Percentiles rank a stretch among this genome's conserved stretches.
These are phyloP conservation scores for Colletotrichum spinosum DNA, from an alignment of 2,329 filamentous ascomycete genomes.

Conservation along the genomic window DNA sequence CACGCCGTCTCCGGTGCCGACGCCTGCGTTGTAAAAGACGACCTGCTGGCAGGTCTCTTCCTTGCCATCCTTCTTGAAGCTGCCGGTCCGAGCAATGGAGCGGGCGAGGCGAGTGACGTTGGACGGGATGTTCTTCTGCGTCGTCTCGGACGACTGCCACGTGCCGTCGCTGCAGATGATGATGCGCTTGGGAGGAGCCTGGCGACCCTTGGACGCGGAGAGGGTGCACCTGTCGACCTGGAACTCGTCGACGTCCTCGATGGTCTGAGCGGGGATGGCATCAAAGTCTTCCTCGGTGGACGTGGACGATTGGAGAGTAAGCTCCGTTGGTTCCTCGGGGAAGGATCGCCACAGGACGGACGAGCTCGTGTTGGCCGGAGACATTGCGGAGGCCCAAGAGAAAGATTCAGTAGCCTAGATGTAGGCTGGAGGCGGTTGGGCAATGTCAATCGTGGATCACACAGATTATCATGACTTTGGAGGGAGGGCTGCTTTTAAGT, in stretches of 20 bases:
- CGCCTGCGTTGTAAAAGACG: neutral
- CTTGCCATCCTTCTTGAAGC: neutral
- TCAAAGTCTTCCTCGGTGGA: neutral
- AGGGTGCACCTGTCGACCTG: neutral
- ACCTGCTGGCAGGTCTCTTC: neutral
- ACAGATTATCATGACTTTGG: too few species aligned
- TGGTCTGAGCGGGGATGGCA: neutral
- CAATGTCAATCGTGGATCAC: too few species aligned
- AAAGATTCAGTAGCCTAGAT: too few species aligned
- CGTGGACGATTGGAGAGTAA: too few species aligned
- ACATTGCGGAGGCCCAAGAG: neutral
- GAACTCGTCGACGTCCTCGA: neutral
- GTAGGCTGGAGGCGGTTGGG: too few species aligned
- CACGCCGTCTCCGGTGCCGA: slow-evolving; percentile 3
- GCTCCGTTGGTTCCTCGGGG: neutral
- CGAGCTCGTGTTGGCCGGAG: neutral
- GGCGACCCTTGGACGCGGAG: neutral
- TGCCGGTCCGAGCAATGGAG: neutral
- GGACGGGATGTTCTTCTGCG: slow-evolving; percentile 17
- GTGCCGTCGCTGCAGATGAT: slow-evolving; percentile 33
- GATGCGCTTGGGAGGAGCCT: slow-evolving; percentile 21
- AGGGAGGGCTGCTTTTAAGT: too few species aligned
- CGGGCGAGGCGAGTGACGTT: slow-evolving; percentile 15
- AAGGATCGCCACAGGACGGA: neutral
- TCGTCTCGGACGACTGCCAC: slow-evolving; percentile 28